Percentiles rank a stretch among this genome's conserved stretches.
Evolutionary conservation across 768 basidiomycete genomes (phyloP).

Genomic region (Strobilomyces dryophilus): DNA sequence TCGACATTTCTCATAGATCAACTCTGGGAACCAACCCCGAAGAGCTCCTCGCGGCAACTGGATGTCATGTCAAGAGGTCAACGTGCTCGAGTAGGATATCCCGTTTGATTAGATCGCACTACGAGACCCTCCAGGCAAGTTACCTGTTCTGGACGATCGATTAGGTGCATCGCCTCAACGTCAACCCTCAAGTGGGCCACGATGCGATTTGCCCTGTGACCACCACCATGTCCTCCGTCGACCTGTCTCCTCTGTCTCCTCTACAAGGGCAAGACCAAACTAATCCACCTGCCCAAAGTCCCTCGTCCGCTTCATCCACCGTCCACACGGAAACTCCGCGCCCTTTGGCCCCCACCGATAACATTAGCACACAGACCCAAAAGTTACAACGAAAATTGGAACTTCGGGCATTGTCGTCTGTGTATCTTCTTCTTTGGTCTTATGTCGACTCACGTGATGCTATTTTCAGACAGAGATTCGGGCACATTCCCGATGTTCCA

Average conservation of each 20-base stretch:
- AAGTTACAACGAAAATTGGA: neutral
- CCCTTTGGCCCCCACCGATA: neutral
- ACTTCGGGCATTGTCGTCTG: neutral
- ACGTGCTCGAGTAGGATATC: constrained; percentile 77
- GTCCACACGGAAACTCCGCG: neutral
- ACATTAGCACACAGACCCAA: neutral
- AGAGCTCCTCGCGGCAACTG: constrained; percentile 76
- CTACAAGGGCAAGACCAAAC: neutral
- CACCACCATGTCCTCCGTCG: constrained; percentile 15
- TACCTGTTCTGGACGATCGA: neutral
- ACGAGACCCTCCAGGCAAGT: no score
- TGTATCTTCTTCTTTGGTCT: neutral
- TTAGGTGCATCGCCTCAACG: neutral
- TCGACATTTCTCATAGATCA: constrained; percentile 82
- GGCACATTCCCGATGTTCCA: constrained; percentile 20
- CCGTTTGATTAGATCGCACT: no score
- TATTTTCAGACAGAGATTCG: constrained; percentile 19
- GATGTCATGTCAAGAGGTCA: constrained; percentile 55
- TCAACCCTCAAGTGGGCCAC: neutral
- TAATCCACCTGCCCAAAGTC: neutral
- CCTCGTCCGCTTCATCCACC: neutral
- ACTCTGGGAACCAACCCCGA: constrained; percentile 84
- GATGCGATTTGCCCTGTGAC: constrained; percentile 4
- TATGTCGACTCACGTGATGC: neutral
- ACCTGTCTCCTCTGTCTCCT: neutral